Evolutionary conservation across 768 basidiomycete genomes (phyloP).

Genomic region (Amanita thiersii): DNA sequence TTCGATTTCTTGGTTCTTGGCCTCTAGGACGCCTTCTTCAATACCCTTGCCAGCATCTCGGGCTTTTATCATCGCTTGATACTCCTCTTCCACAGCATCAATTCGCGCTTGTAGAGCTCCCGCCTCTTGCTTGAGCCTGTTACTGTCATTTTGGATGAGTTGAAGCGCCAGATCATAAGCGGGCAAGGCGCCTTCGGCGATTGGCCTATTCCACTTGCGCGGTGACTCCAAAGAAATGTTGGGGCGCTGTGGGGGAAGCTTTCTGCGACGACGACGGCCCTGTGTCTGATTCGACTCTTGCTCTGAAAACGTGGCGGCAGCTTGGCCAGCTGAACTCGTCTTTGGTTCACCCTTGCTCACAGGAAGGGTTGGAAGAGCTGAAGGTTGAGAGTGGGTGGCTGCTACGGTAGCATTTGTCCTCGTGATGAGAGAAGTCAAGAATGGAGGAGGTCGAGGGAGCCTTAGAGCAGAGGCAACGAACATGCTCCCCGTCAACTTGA

Average conservation of each 20-base stretch:
- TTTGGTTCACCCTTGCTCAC: conserved; percentile 2
- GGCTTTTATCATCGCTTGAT: conserved; percentile 13
- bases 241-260: conserved; percentile 32
- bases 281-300: conserved; percentile 14
- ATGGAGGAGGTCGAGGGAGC: no score
- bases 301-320: conserved; percentile 6
- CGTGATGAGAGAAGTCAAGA: conserved; percentile 10
- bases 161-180: conserved; percentile 83
- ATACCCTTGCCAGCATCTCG: conserved; percentile 17
- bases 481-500: neutral
- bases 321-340: neutral
- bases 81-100: conserved; percentile 15
- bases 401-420: conserved; percentile 19
- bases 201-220: conserved; percentile 56
- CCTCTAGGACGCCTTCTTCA: conserved; percentile 20
- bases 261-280: conserved; percentile 21
- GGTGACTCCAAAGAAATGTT: conserved; percentile 42
- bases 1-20: conserved; percentile 30
- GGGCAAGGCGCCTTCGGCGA: conserved; percentile 55
- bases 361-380: conserved; percentile 7
- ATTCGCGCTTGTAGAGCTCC: conserved; percentile 27
- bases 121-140: conserved; percentile 36
- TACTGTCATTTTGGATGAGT: conserved; percentile 58
- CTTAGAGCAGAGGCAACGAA: conserved; percentile 19
- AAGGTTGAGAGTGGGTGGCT: conserved; percentile 5